Percentiles rank a stretch among this genome's conserved stretches.
Evolutionary conservation across 2,329 filamentous ascomycete species (phyloP).

Genomic region (Mycocentrospora acerina): DNA sequence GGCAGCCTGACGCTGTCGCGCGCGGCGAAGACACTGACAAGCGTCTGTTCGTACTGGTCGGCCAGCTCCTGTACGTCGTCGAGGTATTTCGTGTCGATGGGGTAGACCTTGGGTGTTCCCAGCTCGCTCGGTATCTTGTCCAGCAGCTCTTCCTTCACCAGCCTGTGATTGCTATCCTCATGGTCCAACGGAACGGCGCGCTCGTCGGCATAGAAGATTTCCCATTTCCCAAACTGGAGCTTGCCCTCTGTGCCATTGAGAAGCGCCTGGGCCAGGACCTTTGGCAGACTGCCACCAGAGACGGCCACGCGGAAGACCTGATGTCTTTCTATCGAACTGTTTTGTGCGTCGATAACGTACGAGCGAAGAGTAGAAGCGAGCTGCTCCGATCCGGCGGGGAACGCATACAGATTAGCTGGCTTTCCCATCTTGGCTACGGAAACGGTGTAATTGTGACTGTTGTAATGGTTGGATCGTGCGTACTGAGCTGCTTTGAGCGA

Average conservation of each 20-base stretch:
- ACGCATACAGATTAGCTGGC: constrained; percentile 72
- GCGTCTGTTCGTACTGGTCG: constrained; percentile 85
- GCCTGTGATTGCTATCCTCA: constrained; percentile 88
- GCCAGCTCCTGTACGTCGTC: constrained; percentile 88
- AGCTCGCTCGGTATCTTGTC: constrained; percentile 76
- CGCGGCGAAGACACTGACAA: constrained; percentile 83
- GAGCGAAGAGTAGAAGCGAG: constrained; percentile 77
- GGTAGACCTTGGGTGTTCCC: constrained; percentile 70
- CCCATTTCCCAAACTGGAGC: constrained; percentile 83
- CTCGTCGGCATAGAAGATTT: constrained; percentile 98
- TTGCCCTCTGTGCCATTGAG: constrained; percentile 57
- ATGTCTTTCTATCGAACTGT: constrained; percentile 76
- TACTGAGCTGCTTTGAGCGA: no score
- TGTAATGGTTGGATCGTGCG: no score
- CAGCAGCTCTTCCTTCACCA: constrained; percentile 83
- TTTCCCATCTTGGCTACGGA: constrained; percentile 39
- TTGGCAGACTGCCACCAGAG: constrained; percentile 89
- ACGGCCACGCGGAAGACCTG: constrained; percentile 86
- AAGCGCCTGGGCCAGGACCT: constrained; percentile 81
- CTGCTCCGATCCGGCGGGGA: constrained; percentile 65
- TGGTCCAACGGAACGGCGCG: constrained; percentile 90
- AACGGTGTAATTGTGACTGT: no score
- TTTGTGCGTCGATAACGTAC: constrained; percentile 82
- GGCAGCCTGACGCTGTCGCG: constrained; percentile 93
- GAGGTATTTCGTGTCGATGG: constrained; percentile 70